These are phyloP conservation scores for Trametes versicolor DNA, from an alignment of 1,284 basidiomycete genomes.

Conservation along the genomic window DNA sequence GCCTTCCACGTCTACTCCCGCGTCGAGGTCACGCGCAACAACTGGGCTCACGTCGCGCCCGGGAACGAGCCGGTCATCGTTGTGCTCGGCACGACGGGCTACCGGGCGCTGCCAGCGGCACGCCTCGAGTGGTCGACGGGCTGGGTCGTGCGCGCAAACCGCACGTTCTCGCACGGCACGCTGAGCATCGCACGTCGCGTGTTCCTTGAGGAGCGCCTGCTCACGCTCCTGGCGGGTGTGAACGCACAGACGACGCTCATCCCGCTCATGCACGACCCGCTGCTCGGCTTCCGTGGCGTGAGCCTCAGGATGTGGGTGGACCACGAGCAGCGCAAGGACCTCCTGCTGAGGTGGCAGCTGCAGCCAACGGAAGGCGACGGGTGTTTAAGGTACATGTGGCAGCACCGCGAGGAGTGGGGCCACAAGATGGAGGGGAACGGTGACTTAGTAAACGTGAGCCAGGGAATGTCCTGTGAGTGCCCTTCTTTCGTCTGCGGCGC, in stretches of 20 bases:
- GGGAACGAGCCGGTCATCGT: conserved; percentile 40
- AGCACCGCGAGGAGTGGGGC: conserved; percentile 43
- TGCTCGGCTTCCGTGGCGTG: conserved; percentile 41
- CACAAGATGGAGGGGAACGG: conserved; percentile 41
- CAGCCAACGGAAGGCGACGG: conserved; percentile 30
- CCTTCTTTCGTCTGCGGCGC: background rate
- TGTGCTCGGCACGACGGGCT: conserved; percentile 43
- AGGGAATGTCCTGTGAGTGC: conserved; percentile 40
- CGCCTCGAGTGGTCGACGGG: conserved; percentile 37
- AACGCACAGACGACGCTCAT: conserved; percentile 47
- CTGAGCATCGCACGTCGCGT: conserved; percentile 40
- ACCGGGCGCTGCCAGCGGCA: conserved; percentile 34
- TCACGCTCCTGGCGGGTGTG: conserved; percentile 39
- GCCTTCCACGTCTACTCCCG: conserved; percentile 44
- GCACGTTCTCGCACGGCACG: conserved; percentile 42
- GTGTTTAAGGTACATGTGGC: conserved; percentile 41
- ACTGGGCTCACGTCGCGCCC: conserved; percentile 34
- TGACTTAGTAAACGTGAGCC: conserved; percentile 37
- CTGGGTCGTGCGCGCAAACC: conserved; percentile 40
- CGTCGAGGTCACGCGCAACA: conserved; percentile 34
- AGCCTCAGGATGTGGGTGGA: conserved; percentile 43
- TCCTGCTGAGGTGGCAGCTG: conserved; percentile 39
- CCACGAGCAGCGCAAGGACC: conserved; percentile 38
- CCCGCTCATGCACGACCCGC: conserved; percentile 40
- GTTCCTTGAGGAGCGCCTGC: conserved; percentile 45